A percentile compares a stretch with the other conserved stretches of the same genome.
phyloP scores from a whole-genome alignment of 495 filamentous ascomycete genomes.

The Amorphotheca resinae region DNA sequence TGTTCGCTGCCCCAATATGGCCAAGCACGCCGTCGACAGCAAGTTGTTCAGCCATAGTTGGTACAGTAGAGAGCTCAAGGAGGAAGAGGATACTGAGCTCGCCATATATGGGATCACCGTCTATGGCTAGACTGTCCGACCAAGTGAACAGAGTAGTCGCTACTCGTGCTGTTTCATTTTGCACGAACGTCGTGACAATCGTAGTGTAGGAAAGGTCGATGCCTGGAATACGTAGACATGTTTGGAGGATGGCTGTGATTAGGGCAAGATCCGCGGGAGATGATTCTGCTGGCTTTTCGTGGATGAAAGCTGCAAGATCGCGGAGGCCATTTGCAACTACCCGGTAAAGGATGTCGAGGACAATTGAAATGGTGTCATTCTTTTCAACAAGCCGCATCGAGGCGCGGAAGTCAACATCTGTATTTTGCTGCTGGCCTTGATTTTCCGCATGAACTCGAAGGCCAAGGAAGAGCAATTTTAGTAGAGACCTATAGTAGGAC shows the following conservation, averaged over 20 bases:
- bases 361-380: conserved; percentile 29
- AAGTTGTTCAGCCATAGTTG: conserved; percentile 74
- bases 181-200: conserved; percentile 49
- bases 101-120: conserved; percentile 86
- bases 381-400: conserved; percentile 21
- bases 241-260: conserved; percentile 79
- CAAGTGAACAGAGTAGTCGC: conserved; percentile 86
- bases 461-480: conserved; percentile 74
- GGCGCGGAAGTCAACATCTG: conserved; percentile 2
- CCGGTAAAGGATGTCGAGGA: conserved; percentile 61
- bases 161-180: conserved; percentile 62
- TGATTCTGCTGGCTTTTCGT: conserved; percentile 39
- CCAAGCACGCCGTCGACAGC: conserved; percentile 73
- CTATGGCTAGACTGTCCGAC: conserved; percentile 62
- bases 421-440: background rate
- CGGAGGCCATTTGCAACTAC: conserved; percentile 75
- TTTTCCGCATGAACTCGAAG: conserved; percentile 42
- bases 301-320: conserved; percentile 60
- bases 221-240: conserved; percentile 58
- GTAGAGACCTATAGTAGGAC: conserved; percentile 65
- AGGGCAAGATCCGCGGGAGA: conserved; percentile 66
- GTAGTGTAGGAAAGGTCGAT: conserved; percentile 48
- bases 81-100: conserved; percentile 80
- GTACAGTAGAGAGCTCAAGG: conserved; percentile 71
- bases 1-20: conserved; percentile 62